Evolutionary conservation across 768 basidiomycete genomes (phyloP), one percentile per base, ranked within the genome.

Genomic region (Russula emetica): DNA sequence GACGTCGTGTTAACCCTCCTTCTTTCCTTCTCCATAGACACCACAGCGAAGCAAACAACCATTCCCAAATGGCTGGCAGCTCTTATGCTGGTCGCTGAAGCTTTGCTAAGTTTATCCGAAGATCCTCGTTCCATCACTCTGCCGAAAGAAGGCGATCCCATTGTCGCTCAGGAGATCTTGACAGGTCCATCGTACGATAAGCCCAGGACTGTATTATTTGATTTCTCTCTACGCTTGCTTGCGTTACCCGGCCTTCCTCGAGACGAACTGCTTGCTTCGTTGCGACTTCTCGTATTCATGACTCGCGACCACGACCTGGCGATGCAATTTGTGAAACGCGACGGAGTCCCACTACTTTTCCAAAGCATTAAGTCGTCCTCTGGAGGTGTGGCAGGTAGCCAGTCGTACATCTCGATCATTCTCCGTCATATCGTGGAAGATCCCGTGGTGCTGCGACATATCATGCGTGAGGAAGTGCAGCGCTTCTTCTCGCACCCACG

Each of bases 371-470:
- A 83, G 67, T 75, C 78, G 20, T 76, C 80, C 5, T 77, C 85
- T 0, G 80, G 86, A 18, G 83, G 72, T 26, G 70, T 72, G 11
- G 74, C 79, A 32, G 86, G 88, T 22, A 88, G 86, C 67, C 92
- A 92, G 52, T 85, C 90, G 0, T 92, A 94, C 73, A 83, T 94
- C 59, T 85, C 87, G 47, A 90, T 88, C 70, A 89, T 98, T 65
- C 78, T 98, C n/a, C 88, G 97, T 8, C 97, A 99, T 71, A 76
- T 92, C 58, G 84, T 95, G 55, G 97, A 99, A 75, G 92, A 94
- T 67, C 70, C 79, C 2, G 71, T 76, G 2, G 82, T 80, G 9
- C 72, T 98, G 49, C 81, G 84, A 61, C 78, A 77, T 11, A 80
- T 92, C 69, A 94, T 99, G 85, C 83, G 83, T 26, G 86, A 90